phyloP scores from a whole-genome alignment of 75 land plant genomes.

The Picea glauca region DNA sequence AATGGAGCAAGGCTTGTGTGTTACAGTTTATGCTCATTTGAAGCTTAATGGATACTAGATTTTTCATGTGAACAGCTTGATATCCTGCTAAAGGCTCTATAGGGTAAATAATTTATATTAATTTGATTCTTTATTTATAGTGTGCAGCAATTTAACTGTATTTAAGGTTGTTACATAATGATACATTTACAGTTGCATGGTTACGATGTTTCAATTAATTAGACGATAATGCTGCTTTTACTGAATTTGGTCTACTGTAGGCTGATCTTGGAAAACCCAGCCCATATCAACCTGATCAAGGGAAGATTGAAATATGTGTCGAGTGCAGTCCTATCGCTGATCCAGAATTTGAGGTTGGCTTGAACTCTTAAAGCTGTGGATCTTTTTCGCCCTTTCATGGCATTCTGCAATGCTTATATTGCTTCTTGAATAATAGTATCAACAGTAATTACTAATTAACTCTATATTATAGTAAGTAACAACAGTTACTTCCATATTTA shows the following conservation, averaged over 20 bases:
- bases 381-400: background rate
- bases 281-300: slow-evolving; percentile 65
- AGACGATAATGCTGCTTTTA: background rate
- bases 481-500: too few relatives aligned
- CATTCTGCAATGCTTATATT: too few relatives aligned
- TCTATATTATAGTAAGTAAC: too few relatives aligned
- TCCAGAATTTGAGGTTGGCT: slow-evolving; percentile 83
- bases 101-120: background rate
- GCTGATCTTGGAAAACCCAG: slow-evolving; percentile 95
- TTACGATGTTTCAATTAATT: background rate
- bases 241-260: slow-evolving; percentile 30
- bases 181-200: background rate
- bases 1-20: background rate
- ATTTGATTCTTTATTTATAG: background rate
- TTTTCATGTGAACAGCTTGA: slow-evolving; percentile 2
- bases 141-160: background rate
- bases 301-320: slow-evolving; percentile 64
- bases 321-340: slow-evolving; percentile 93
- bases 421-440: too few relatives aligned
- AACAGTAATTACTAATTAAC: too few relatives aligned
- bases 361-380: too few relatives aligned
- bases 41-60: background rate
- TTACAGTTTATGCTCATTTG: background rate
- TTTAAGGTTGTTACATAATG: background rate
- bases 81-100: background rate